Evolutionary conservation across 345 rosid species (phyloP).

Genomic region (Triadica sebifera): DNA sequence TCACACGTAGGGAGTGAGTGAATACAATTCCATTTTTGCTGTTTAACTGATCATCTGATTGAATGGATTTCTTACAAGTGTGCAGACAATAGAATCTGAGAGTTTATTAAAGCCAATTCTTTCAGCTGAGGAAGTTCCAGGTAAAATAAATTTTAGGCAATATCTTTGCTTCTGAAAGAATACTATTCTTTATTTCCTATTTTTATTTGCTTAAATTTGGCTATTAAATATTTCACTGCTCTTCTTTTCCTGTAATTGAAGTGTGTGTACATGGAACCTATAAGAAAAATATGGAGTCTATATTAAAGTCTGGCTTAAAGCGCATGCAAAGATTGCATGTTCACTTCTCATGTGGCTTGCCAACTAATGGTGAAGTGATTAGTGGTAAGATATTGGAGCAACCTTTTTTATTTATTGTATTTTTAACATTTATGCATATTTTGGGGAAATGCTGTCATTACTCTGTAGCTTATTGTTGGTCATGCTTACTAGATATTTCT

Average conservation of each 20-base stretch:
- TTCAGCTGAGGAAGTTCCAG: conserved; percentile 69
- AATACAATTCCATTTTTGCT: neutral
- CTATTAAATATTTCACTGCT: conserved; percentile 5
- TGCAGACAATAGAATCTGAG: conserved; percentile 75
- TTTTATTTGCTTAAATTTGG: neutral
- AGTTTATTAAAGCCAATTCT: conserved; percentile 67
- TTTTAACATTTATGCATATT: neutral
- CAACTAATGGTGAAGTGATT: conserved; percentile 73
- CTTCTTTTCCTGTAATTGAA: conserved; percentile 24
- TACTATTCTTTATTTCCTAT: neutral
- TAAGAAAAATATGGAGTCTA: conserved; percentile 65
- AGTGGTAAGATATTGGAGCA: conserved; percentile 50
- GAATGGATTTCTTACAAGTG: neutral
- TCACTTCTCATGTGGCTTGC: conserved; percentile 86
- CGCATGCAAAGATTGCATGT: conserved; percentile 82
- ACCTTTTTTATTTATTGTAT: neutral
- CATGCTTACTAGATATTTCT: neutral
- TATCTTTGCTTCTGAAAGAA: neutral
- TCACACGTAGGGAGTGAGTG: neutral
- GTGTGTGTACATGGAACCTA: conserved; percentile 95
- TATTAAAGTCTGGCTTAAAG: conserved; percentile 71
- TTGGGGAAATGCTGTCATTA: too few relatives aligned
- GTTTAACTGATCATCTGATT: neutral
- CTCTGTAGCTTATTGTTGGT: neutral
- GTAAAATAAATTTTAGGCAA: conserved; percentile 21